Conservation (phyloP, 768 basidiomycete genomes). For the Serendipita sp. region DNA sequence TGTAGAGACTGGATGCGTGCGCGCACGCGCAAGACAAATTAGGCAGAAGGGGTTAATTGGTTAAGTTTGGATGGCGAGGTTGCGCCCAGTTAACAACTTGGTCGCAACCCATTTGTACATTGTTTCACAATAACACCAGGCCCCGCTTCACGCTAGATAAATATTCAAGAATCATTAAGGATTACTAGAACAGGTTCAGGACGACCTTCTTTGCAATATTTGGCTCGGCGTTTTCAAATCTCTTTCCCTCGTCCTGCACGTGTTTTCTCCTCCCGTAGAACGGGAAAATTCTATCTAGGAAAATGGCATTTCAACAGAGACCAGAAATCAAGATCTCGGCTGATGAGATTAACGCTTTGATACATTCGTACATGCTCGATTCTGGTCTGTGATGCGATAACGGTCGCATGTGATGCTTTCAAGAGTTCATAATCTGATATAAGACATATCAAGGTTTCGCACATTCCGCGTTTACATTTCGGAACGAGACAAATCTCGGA, state of each 20-base stretch:
- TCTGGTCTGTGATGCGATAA: slow-evolving; percentile 37
- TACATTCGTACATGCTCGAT: slow-evolving; percentile 71
- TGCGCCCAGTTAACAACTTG: no score
- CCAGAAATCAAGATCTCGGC: slow-evolving; percentile 3
- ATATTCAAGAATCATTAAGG: no score
- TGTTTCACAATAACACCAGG: no score
- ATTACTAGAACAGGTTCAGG: no score
- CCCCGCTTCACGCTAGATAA: no score
- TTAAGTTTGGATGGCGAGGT: no score
- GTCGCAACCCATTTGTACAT: no score
- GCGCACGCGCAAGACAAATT: no score
- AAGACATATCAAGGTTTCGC: slow-evolving; percentile 39
- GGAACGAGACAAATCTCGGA: slow-evolving; percentile 57
- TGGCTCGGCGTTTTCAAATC: slow-evolving; percentile 5
- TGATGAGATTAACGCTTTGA: slow-evolving; percentile 59
- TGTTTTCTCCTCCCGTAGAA: not conserved
- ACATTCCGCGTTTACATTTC: slow-evolving; percentile 69
- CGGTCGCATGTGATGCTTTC: not conserved
- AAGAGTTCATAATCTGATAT: slow-evolving; percentile 11
- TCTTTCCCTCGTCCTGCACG: not conserved
- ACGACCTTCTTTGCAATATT: not conserved
- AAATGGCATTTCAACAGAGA: not conserved
- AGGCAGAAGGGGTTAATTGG: no score
- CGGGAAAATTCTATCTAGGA: not conserved
- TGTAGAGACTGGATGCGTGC: no score